These are phyloP conservation scores for Saraca asoca DNA, from an alignment of 331 rosid genomes.

Conservation along the genomic window DNA sequence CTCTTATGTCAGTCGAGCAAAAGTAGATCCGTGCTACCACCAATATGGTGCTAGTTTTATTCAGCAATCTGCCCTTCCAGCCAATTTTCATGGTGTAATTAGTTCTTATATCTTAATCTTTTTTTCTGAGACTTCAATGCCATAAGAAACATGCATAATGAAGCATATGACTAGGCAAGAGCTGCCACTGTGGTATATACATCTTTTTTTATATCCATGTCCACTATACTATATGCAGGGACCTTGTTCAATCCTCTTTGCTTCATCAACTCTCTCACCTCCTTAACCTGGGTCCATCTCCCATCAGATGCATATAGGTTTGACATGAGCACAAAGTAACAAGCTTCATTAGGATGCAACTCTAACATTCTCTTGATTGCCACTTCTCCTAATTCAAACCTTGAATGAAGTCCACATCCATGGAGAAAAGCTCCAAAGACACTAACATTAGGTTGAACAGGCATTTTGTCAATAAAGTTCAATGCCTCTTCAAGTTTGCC, in stretches of 20 bases:
- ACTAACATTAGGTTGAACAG: slow-evolving; percentile 61
- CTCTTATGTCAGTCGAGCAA: not conserved
- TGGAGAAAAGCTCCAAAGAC: slow-evolving; percentile 84
- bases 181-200: slow-evolving; percentile 38
- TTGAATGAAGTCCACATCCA: slow-evolving; percentile 80
- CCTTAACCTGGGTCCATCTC: slow-evolving; percentile 78
- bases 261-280: slow-evolving; percentile 68
- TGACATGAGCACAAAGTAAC: slow-evolving; percentile 71
- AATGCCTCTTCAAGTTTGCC: slow-evolving; percentile 77
- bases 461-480: slow-evolving; percentile 64
- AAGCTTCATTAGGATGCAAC: slow-evolving; percentile 66
- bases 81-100: not conserved
- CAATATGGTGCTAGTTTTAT: not conserved
- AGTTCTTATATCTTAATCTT: not conserved
- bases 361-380: slow-evolving; percentile 64
- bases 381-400: slow-evolving; percentile 72
- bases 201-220: slow-evolving; percentile 46
- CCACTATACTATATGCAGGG: slow-evolving; percentile 66
- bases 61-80: not conserved
- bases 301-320: slow-evolving; percentile 85
- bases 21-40: not conserved
- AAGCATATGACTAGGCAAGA: slow-evolving; percentile 20
- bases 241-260: slow-evolving; percentile 64
- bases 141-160: slow-evolving; percentile 4
- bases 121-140: not conserved